Evolutionary conservation across 495 filamentous ascomycete species (phyloP).

Genomic region (Aspergillus taichungensis): DNA sequence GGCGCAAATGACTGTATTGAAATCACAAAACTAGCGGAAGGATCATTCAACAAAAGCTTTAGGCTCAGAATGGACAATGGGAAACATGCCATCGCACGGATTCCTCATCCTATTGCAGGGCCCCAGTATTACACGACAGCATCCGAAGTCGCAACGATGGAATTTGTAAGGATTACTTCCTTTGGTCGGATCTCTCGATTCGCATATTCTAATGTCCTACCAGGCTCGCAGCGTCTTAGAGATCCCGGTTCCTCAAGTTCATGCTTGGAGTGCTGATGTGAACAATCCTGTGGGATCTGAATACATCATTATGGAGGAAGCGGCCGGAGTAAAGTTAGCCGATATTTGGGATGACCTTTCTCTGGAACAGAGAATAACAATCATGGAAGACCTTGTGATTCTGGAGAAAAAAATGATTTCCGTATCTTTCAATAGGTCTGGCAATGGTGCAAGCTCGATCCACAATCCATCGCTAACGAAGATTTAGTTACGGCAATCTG

Average conservation of each 20-base stretch:
- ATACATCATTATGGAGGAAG: slow-evolving; percentile 37
- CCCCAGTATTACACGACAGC: slow-evolving; percentile 18
- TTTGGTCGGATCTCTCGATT: neutral
- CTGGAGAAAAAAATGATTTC: slow-evolving; percentile 22
- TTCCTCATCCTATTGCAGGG: slow-evolving; percentile 26
- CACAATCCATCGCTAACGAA: neutral
- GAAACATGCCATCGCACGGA: slow-evolving; percentile 22
- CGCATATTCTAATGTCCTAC: slow-evolving; percentile 5
- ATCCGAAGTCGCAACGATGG: slow-evolving; percentile 36
- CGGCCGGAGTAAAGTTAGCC: slow-evolving; percentile 15
- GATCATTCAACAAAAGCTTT: slow-evolving; percentile 33
- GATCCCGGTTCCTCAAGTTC: slow-evolving; percentile 27
- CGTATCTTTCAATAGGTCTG: slow-evolving; percentile 14
- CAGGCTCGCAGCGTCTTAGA: slow-evolving; percentile 12
- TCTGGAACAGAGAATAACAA: slow-evolving; percentile 14
- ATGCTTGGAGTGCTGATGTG: slow-evolving; percentile 25
- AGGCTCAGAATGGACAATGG: slow-evolving; percentile 26
- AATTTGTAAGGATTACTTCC: slow-evolving; percentile 19
- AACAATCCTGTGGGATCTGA: slow-evolving; percentile 26
- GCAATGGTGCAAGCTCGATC: neutral
- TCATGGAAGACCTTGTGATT: slow-evolving; percentile 20
- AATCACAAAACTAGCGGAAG: slow-evolving; percentile 27
- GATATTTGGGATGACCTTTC: slow-evolving; percentile 18
- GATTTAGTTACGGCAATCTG: slow-evolving; percentile 19
- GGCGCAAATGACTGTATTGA: slow-evolving; percentile 7